These are phyloP conservation scores for Sanghuangporus sanghuang DNA, from an alignment of 1,284 basidiomycete species.

Conservation along the genomic window DNA sequence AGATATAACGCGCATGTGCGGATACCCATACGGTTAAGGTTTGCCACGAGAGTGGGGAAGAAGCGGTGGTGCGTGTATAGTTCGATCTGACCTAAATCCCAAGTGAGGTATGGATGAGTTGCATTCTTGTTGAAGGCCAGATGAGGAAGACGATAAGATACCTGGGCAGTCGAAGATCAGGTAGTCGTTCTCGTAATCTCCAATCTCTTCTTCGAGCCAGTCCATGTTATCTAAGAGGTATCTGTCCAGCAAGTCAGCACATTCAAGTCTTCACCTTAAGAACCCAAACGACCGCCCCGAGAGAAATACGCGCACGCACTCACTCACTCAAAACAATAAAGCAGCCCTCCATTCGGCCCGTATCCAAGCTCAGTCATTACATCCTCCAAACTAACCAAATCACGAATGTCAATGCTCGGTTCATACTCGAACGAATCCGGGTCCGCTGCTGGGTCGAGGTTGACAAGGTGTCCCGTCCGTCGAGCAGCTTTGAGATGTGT, in stretches of 20 bases:
- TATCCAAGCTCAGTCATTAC: slow-evolving; percentile 95
- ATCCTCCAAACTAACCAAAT: slow-evolving; percentile 90
- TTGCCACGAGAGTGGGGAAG: slow-evolving; percentile 81
- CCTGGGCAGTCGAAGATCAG: slow-evolving; percentile 98
- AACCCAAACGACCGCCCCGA: background rate
- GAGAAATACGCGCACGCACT: slow-evolving; percentile 33
- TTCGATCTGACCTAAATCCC: slow-evolving; percentile 84
- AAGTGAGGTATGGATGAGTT: background rate
- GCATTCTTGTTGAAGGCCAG: background rate
- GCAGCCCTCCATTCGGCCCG: slow-evolving; percentile 94
- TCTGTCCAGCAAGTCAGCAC: slow-evolving; percentile 37
- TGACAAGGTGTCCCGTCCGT: slow-evolving; percentile 89
- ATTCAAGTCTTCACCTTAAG: background rate
- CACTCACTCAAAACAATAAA: slow-evolving; percentile 99
- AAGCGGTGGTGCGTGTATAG: slow-evolving; percentile 98
- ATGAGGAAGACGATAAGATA: slow-evolving; percentile 31
- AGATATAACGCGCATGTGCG: slow-evolving; percentile 85
- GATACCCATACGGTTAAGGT: slow-evolving; percentile 68
- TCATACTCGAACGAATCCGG: slow-evolving; percentile 85
- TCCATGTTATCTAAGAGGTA: slow-evolving; percentile 97
- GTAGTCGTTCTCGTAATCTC: slow-evolving; percentile 95
- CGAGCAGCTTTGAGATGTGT: slow-evolving; percentile 86
- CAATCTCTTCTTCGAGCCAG: slow-evolving; percentile 98
- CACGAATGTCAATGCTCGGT: slow-evolving; percentile 92
- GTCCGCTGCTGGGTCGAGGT: slow-evolving; percentile 95